Evolutionary conservation across 2,329 filamentous ascomycete genomes (phyloP).

Genomic region (Plectosphaerella plurivora): DNA sequence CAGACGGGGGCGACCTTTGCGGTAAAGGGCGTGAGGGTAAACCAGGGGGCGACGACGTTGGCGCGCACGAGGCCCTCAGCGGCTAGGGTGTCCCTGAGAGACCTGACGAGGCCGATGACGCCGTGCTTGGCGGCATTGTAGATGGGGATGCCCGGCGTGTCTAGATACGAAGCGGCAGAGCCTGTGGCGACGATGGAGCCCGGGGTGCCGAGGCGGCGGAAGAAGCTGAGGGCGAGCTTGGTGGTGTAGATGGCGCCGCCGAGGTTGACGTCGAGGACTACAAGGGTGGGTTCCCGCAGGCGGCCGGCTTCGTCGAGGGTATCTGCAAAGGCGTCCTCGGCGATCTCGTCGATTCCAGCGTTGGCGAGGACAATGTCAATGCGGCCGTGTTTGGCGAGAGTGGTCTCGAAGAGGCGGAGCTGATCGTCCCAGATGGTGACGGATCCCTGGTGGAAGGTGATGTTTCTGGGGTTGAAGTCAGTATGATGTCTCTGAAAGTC

Average conservation of each 20-base stretch:
- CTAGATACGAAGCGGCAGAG: neutral
- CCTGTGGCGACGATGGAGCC: neutral
- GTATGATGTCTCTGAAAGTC: no score
- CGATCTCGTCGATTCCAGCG: conserved; percentile 30
- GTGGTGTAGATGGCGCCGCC: conserved; percentile 38
- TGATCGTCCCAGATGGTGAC: neutral
- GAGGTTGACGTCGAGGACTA: conserved; percentile 34
- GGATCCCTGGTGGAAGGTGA: neutral
- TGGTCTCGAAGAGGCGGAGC: neutral
- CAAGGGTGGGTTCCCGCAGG: neutral
- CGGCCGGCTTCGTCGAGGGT: neutral
- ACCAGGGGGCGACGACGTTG: neutral
- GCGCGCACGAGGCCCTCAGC: neutral
- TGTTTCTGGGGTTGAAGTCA: neutral
- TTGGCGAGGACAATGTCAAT: conserved; percentile 44
- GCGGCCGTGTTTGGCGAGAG: conserved; percentile 5
- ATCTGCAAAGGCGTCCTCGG: neutral
- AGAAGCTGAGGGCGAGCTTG: conserved; percentile 42
- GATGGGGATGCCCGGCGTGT: neutral
- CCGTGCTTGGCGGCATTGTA: neutral
- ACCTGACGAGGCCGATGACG: neutral
- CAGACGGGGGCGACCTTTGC: neutral
- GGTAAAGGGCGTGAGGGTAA: neutral
- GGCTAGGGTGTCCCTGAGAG: neutral
- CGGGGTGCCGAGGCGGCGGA: conserved; percentile 18